phyloP scores from a whole-genome alignment of 2,329 filamentous ascomycete species.

The Fusarium illudens region DNA sequence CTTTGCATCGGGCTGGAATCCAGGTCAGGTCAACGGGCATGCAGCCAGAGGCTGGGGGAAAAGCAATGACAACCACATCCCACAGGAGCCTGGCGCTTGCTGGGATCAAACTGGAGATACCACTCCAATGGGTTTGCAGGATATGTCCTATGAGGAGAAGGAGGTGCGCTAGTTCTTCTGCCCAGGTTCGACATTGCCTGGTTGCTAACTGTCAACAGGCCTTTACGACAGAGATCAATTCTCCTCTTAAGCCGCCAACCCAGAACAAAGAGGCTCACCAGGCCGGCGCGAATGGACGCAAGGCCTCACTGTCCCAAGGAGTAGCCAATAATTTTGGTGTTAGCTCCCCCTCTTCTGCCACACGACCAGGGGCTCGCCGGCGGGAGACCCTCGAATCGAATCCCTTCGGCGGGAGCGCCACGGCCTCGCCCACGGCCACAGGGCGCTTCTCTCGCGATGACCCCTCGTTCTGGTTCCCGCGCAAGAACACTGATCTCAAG shows the following conservation, averaged over 20 bases:
- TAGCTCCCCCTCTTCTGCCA: conserved; percentile 74
- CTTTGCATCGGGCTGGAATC: conserved; percentile 82
- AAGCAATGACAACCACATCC: conserved; percentile 74
- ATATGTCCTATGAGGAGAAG: conserved; percentile 71
- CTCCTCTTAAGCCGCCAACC: conserved; percentile 84
- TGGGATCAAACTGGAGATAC: conserved; percentile 81
- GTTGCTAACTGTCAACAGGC: conserved; percentile 60
- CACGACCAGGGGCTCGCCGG: conserved; percentile 79
- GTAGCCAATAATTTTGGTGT: conserved; percentile 71
- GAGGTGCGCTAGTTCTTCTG: conserved; percentile 55
- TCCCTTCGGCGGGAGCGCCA: conserved; percentile 61
- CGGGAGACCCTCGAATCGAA: conserved; percentile 81
- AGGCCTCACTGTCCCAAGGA: conserved; percentile 81
- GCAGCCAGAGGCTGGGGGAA: conserved; percentile 78
- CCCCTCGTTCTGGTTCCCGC: conserved; percentile 63
- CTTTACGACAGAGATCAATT: conserved; percentile 90
- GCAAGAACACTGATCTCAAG: conserved; percentile 62
- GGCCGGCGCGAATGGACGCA: conserved; percentile 73
- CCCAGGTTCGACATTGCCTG: not conserved
- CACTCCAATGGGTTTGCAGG: conserved; percentile 75
- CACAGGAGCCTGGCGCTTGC: conserved; percentile 87
- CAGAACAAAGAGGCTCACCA: conserved; percentile 73
- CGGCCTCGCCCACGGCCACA: conserved; percentile 68
- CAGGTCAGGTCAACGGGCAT: conserved; percentile 73
- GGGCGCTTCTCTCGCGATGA: conserved; percentile 72